phyloP scores from a whole-genome alignment of 345 rosid genomes.

The Physaria fendleri region DNA sequence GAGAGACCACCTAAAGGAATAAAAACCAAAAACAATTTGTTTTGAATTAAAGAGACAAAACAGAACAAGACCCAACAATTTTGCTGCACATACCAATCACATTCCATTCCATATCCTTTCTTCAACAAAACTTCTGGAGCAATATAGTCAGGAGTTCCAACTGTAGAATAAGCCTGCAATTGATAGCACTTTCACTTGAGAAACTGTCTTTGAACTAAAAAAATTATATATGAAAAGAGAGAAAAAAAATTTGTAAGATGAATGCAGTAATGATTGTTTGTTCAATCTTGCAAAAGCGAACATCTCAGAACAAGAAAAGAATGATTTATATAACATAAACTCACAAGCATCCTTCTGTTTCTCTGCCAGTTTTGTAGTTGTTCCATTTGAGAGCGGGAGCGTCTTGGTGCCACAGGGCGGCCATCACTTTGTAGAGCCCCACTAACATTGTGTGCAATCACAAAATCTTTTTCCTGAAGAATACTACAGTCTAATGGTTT shows the following conservation, averaged over 20 bases:
- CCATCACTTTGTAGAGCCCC: slow-evolving; percentile 78
- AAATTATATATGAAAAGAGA: neutral
- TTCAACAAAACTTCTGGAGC: slow-evolving; percentile 95
- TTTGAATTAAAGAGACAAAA: neutral
- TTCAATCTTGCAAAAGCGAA: neutral
- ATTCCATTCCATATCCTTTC: slow-evolving; percentile 98
- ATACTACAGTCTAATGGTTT: slow-evolving; percentile 94
- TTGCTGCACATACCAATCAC: slow-evolving; percentile 74
- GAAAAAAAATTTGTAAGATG: neutral
- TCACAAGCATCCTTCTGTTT: slow-evolving; percentile 92
- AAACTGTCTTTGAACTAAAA: neutral
- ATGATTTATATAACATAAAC: slow-evolving; percentile 12
- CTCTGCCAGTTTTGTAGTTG: slow-evolving; percentile 93
- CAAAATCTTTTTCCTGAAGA: slow-evolving; percentile 91
- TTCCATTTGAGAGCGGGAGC: slow-evolving; percentile 86
- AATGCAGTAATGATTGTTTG: neutral
- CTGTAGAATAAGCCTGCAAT: slow-evolving; percentile 93
- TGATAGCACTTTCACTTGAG: neutral
- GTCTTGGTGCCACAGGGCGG: slow-evolving; percentile 66
- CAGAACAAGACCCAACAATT: slow-evolving; percentile 17
- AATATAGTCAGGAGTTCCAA: slow-evolving; percentile 97
- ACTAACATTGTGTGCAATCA: slow-evolving; percentile 50
- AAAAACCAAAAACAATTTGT: neutral
- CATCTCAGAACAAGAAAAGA: neutral
- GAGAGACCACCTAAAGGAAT: slow-evolving; percentile 84